Percentiles rank a stretch among this genome's conserved stretches.
Evolutionary conservation across 169 alveolate genomes (phyloP).

Genomic region (Plasmodium adleri): DNA sequence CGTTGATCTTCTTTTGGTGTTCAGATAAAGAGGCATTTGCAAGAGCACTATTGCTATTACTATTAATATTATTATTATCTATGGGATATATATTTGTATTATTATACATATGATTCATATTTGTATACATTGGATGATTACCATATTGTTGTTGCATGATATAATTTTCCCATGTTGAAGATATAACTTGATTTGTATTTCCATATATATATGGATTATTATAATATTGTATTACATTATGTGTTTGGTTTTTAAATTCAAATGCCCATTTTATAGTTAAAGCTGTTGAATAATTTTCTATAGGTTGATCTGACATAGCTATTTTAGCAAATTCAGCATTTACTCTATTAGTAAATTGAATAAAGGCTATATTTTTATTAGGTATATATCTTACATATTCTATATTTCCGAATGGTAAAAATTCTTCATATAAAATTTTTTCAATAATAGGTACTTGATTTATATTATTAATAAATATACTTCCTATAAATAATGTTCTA

Average conservation of each 20-base stretch:
- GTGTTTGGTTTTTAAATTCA: conserved; percentile 76
- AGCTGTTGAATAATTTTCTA: conserved; percentile 92
- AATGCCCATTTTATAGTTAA: conserved; percentile 97
- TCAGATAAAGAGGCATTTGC: background rate
- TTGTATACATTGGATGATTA: background rate
- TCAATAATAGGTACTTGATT: conserved; percentile 92
- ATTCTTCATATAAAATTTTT: conserved; percentile 93
- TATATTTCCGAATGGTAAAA: conserved; percentile 96
- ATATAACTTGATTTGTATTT: conserved; percentile 19
- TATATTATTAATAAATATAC: conserved; percentile 86
- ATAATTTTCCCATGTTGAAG: conserved; percentile 45
- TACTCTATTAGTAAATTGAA: conserved; percentile 95
- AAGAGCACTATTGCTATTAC: background rate
- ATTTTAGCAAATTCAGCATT: conserved; percentile 99
- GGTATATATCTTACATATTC: conserved; percentile 95
- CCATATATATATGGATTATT: conserved; percentile 37
- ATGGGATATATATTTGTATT: background rate
- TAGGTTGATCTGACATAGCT: conserved; percentile 97
- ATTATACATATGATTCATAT: background rate
- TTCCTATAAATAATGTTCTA: conserved; percentile 93
- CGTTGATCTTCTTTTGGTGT: conserved; percentile 15
- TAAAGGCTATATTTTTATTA: conserved; percentile 94
- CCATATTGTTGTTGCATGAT: conserved; percentile 14
- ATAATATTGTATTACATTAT: conserved; percentile 19
- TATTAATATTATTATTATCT: background rate